These are phyloP conservation scores for Friedmanniomyces endolithicus DNA, from an alignment of 495 filamentous ascomycete genomes.

Conservation along the genomic window DNA sequence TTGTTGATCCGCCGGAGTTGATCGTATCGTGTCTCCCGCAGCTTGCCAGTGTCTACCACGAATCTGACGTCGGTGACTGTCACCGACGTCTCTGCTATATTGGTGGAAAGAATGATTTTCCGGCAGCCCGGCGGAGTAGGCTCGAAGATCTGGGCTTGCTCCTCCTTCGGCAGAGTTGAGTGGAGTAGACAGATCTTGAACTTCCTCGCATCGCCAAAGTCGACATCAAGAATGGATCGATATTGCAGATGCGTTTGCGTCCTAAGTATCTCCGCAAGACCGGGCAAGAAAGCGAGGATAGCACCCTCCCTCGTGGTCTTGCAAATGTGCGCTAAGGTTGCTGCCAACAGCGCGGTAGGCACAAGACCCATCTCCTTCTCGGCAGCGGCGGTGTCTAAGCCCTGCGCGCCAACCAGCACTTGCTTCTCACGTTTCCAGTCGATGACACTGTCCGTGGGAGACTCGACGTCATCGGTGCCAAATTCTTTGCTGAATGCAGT, in stretches of 20 bases:
- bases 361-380: constrained; percentile 37
- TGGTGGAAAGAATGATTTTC: constrained; percentile 46
- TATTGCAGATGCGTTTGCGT: constrained; percentile 28
- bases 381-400: constrained; percentile 18
- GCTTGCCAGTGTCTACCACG: constrained; percentile 45
- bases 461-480: not conserved
- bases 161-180: constrained; percentile 34
- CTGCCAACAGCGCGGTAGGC: constrained; percentile 37
- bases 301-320: constrained; percentile 39
- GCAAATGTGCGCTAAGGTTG: constrained; percentile 40
- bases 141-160: constrained; percentile 37
- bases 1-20: constrained; percentile 34
- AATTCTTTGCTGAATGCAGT: constrained; percentile 12
- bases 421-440: constrained; percentile 36
- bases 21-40: constrained; percentile 41
- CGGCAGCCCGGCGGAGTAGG: constrained; percentile 38
- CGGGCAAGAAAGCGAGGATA: constrained; percentile 48
- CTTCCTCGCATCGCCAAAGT: constrained; percentile 35
- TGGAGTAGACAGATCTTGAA: constrained; percentile 43
- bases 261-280: constrained; percentile 39
- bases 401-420: not conserved
- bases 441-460: constrained; percentile 23
- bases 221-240: constrained; percentile 26
- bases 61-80: constrained; percentile 48
- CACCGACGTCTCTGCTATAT: constrained; percentile 50